Evolutionary conservation across 345 rosid genomes (phyloP).

Genomic region (Gossypium arboreum): DNA sequence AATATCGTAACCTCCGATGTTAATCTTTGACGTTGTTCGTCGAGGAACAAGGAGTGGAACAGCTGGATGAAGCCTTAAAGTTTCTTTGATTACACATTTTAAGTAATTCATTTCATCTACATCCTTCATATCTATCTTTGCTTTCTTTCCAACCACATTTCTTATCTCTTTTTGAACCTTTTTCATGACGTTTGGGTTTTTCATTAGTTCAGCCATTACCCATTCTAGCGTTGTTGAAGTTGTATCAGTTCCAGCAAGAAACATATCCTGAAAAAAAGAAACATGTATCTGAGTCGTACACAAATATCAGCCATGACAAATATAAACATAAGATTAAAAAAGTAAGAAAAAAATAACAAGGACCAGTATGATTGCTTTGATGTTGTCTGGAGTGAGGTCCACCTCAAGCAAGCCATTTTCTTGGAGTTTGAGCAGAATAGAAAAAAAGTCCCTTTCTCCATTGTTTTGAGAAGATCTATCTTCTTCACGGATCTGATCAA

Average conservation of each 20-base stretch:
- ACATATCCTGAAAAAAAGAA: neutral
- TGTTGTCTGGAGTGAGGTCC: neutral
- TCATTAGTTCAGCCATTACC: neutral
- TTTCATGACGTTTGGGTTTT: neutral
- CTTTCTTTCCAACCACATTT: neutral
- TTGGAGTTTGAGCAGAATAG: neutral
- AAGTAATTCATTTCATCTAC: neutral
- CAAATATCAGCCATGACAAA: too few species aligned
- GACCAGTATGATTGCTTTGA: neutral
- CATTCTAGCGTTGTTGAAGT: neutral
- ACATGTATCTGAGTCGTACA: too few species aligned
- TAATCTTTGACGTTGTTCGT: neutral
- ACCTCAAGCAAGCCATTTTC: neutral
- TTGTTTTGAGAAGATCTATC: neutral
- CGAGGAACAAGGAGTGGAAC: neutral
- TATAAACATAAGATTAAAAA: too few species aligned
- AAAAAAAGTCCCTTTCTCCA: neutral
- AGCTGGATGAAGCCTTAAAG: constrained; percentile 4
- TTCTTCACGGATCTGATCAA: neutral
- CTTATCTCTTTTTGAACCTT: neutral
- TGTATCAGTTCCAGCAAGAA: neutral
- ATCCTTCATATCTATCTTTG: neutral
- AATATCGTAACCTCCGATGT: constrained; percentile 13
- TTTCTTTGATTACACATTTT: constrained; percentile 11
- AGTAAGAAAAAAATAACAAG: neutral